Base-by-base conservation (phyloP, 2,329 filamentous ascomycete genomes). In the Ceratocystis variospora region DNA sequence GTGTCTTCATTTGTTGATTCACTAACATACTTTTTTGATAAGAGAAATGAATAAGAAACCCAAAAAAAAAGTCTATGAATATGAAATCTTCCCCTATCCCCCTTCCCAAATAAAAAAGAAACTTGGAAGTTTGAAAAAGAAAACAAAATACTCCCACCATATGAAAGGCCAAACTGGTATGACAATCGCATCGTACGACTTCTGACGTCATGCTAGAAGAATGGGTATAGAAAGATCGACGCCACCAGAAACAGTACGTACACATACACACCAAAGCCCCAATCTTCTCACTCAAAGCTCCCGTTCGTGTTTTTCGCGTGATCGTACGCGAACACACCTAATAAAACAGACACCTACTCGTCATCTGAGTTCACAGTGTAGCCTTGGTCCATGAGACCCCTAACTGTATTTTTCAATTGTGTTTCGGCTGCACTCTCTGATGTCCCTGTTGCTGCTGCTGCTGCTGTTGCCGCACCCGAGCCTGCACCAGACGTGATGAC, bases 391-490 rank as follows among this genome's bases (percentile, higher is more conserved):
- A 65, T 65, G 22, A 67, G 48, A 10, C 55, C 66, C 53, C 66
- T 64, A n/a, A 67, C 66, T n/a, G 57, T 33, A 25, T 64, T 62
- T 17, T 62, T 67, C 41, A 67, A 53, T 31, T 65, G 28, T 31
- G 50, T 61, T 46, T 65, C 66, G 10, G 50, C 53, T 8, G 48
- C 55, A n/a, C 28, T 19, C 17, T 63, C 62, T 12, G 55, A 59
- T 33, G 55, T 31, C 12, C 25, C 48, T n/a, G 53, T 7, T 45
- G 63, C 19, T 5, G 61, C 12, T 17, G 64, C 57, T 73, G 72
- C 86, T 83, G 64, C 57, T 73, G 72, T 86, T 83, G 74, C 86
- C 83, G 73, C 86, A 85, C 71, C 83, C 83, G 31, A 81, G 81
- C 70, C 82, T 81, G 68, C 82, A 81, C 69, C 82, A 79, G 71